These are phyloP conservation scores for Mycena chlorophos DNA, from an alignment of 768 basidiomycete species.

Conservation along the genomic window DNA sequence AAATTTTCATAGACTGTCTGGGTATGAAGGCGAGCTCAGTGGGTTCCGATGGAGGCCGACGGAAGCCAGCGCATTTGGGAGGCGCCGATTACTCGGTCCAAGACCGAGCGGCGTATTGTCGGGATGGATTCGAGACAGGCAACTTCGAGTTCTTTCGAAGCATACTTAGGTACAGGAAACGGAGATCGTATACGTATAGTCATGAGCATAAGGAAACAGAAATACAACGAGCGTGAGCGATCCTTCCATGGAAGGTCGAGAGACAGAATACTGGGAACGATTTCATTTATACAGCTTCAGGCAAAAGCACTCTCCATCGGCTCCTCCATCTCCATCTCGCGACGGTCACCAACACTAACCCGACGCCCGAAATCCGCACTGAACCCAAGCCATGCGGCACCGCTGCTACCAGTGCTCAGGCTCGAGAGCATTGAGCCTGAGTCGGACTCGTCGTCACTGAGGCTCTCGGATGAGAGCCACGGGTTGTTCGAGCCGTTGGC, in stretches of 20 bases:
- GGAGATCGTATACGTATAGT: neutral
- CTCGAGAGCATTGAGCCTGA: too few species aligned
- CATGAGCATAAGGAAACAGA: neutral
- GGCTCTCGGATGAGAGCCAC: slow-evolving; percentile 7
- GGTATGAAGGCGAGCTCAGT: too few species aligned
- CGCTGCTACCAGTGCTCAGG: neutral
- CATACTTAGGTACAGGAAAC: too few species aligned
- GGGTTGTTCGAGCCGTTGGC: neutral
- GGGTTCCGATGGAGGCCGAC: too few species aligned
- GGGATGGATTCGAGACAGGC: too few species aligned
- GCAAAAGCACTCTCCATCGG: slow-evolving; percentile 18
- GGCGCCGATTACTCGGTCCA: too few species aligned
- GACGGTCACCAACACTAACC: too few species aligned
- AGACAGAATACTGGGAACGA: neutral
- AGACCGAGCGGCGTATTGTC: too few species aligned
- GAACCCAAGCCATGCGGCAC: slow-evolving; percentile 39
- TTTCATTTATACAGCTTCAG: neutral
- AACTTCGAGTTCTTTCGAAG: too few species aligned
- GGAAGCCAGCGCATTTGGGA: too few species aligned
- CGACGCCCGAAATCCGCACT: slow-evolving; percentile 39
- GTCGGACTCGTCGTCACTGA: slow-evolving; percentile 3
- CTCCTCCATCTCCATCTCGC: neutral
- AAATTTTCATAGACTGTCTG: too few species aligned
- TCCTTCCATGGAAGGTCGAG: neutral
- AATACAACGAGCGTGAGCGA: neutral